These are phyloP conservation scores for Scutellaria minor DNA, from an alignment of 257 asterid genomes.

Conservation along the genomic window DNA sequence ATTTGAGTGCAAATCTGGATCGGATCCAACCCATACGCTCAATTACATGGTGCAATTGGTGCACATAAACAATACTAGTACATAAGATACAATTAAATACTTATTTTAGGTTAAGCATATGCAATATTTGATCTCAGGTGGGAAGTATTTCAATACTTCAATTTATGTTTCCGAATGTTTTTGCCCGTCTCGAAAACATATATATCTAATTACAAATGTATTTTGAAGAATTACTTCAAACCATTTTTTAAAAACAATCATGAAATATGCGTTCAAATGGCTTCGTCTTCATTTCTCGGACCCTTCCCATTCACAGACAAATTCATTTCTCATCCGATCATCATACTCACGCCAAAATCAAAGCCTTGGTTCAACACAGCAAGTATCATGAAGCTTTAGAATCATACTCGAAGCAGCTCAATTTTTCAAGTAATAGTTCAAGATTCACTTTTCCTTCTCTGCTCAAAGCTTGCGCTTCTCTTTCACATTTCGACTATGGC, in stretches of 20 bases:
- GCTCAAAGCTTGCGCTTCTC: slow-evolving; percentile 75
- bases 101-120: too few relatives aligned
- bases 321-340: slow-evolving; percentile 30
- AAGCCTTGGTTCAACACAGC: slow-evolving; percentile 55
- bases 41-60: too few relatives aligned
- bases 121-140: too few relatives aligned
- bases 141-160: too few relatives aligned
- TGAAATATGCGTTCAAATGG: slow-evolving; percentile 49
- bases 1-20: too few relatives aligned
- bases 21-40: too few relatives aligned
- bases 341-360: slow-evolving; percentile 46
- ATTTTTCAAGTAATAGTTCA: slow-evolving; percentile 43
- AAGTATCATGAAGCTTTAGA: slow-evolving; percentile 58
- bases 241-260: background rate
- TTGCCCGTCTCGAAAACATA: too few relatives aligned
- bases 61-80: too few relatives aligned
- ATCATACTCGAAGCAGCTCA: slow-evolving; percentile 49
- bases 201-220: too few relatives aligned
- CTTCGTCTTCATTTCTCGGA: slow-evolving; percentile 36
- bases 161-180: too few relatives aligned
- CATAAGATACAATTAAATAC: too few relatives aligned
- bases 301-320: slow-evolving; percentile 42
- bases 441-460: slow-evolving; percentile 80
- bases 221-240: background rate
- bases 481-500: slow-evolving; percentile 56